phyloP scores from a whole-genome alignment of 2,329 filamentous ascomycete genomes.

The Sordariomycetes sp. region DNA sequence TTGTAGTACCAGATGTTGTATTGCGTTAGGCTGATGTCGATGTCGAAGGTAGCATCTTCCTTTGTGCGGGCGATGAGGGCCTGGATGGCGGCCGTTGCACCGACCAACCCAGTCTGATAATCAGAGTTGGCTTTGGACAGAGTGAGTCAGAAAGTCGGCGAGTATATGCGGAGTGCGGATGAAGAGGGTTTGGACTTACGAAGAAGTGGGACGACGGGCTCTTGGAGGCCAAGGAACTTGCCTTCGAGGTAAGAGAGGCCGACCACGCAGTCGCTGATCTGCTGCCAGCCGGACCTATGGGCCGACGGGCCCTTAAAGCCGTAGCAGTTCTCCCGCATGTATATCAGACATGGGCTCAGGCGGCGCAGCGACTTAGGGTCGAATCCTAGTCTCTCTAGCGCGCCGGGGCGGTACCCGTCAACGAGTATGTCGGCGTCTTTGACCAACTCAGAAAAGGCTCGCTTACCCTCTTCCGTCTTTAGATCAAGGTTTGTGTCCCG shows the following conservation, averaged over 20 bases:
- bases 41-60: slow-evolving; percentile 10
- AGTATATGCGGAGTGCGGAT: neutral
- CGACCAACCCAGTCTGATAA: slow-evolving; percentile 11
- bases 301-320: slow-evolving; percentile 34
- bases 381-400: slow-evolving; percentile 31
- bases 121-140: slow-evolving; percentile 10
- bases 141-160: neutral
- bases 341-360: slow-evolving; percentile 24
- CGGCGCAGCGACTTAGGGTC: slow-evolving; percentile 21
- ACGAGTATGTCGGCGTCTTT: slow-evolving; percentile 34
- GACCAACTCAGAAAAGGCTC: slow-evolving; percentile 16
- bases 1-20: slow-evolving; percentile 14
- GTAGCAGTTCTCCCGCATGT: slow-evolving; percentile 38
- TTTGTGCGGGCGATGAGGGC: slow-evolving; percentile 10
- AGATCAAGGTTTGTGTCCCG: slow-evolving; percentile 30
- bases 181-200: slow-evolving; percentile 6
- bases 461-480: slow-evolving; percentile 8
- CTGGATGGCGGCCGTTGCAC: slow-evolving; percentile 9
- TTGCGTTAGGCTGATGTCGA: slow-evolving; percentile 13
- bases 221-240: slow-evolving; percentile 19
- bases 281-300: slow-evolving; percentile 35
- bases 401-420: slow-evolving; percentile 32
- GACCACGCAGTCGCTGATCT: slow-evolving; percentile 30
- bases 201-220: slow-evolving; percentile 11
- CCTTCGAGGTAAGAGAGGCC: slow-evolving; percentile 22